A percentile compares a stretch with the other conserved stretches of the same genome.
These are phyloP conservation scores for Ganoderma lingzhi DNA, from an alignment of 1,284 basidiomycete species.

Conservation along the genomic window DNA sequence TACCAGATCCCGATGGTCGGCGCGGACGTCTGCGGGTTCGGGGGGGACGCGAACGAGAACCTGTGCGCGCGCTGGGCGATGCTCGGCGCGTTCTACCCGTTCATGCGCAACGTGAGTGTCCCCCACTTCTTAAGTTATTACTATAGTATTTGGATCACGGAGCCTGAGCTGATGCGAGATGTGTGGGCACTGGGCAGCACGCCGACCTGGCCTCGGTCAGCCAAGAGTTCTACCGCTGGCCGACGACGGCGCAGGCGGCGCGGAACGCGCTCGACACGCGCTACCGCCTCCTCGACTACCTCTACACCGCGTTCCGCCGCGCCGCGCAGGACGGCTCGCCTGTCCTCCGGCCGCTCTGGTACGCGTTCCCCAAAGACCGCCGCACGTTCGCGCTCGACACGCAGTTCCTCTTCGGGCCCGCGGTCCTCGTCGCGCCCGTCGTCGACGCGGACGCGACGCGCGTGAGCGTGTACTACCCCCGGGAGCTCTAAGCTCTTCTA, in stretches of 20 bases:
- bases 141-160: neutral
- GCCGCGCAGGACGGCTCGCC: slow-evolving; percentile 68
- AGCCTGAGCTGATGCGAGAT: neutral
- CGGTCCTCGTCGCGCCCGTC: slow-evolving; percentile 74
- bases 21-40: slow-evolving; percentile 72
- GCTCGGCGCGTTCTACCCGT: slow-evolving; percentile 75
- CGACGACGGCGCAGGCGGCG: slow-evolving; percentile 63
- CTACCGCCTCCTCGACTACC: slow-evolving; percentile 75
- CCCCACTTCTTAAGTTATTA: neutral
- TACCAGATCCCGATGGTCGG: slow-evolving; percentile 78
- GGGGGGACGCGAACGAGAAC: slow-evolving; percentile 66
- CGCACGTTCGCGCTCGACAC: slow-evolving; percentile 67
- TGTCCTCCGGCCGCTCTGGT: slow-evolving; percentile 68
- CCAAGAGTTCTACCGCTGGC: slow-evolving; percentile 79
- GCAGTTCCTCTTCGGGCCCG: slow-evolving; percentile 75
- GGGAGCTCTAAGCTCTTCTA: slow-evolving; percentile 73
- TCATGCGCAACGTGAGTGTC: slow-evolving; percentile 69
- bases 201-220: slow-evolving; percentile 54
- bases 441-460: slow-evolving; percentile 67
- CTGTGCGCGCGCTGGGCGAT: slow-evolving; percentile 75
- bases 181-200: slow-evolving; percentile 48
- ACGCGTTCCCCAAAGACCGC: slow-evolving; percentile 68
- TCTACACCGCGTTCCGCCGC: slow-evolving; percentile 75
- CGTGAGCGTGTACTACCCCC: slow-evolving; percentile 64
- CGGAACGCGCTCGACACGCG: slow-evolving; percentile 67